Evolutionary conservation across 1,284 basidiomycete genomes (phyloP), one percentile per base, ranked within the genome.

Genomic region (Apiotrichum siamense): DNA sequence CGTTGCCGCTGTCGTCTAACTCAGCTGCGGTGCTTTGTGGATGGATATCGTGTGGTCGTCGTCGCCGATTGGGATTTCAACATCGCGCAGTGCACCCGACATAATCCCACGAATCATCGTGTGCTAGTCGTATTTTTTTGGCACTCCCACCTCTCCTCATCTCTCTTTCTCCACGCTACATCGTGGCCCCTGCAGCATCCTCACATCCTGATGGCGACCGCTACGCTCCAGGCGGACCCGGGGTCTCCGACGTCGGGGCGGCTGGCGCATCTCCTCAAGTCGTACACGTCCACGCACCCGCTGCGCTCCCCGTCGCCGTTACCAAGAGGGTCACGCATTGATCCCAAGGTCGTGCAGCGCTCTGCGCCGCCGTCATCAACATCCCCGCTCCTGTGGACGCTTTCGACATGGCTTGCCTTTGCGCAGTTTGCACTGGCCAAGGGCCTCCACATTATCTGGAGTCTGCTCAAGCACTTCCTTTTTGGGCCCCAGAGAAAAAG

Each of bases 401-500:
- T 70, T 21, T 52, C 64, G n/a, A 64, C 62, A 41, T 69, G 69
- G 70, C 60, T 66, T 45, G 56, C 62, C 17, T 72, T 73, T 37
- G 55, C 58, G 4, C 60, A 64, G 46, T 72, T 74, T 45, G 48
- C 63, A 3, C 31, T 62, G 3, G 58, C 59, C 15, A 74, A 74
- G 49, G 71, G 68, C n/a, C 47, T 70, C 18, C 64, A 70, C 40
- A 64, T 74, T 42, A 38, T 67, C 13, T 65, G 63, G 61, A 64
- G 65, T 33, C 44, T 74, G 33, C 23, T 72, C 29, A 60, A 54
- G 33, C 72, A 72, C 54, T 56, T 66, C 41, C 24, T 72, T 4
- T 57, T 66, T 32, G 73, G 74, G 4, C 70, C 72, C 1, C 61
- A 69, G 35, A 58, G 73, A 41, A 64, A 68, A 46, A 68, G 65